Conservation (phyloP, 441 rosid genomes). For the Viola pubescens region DNA sequence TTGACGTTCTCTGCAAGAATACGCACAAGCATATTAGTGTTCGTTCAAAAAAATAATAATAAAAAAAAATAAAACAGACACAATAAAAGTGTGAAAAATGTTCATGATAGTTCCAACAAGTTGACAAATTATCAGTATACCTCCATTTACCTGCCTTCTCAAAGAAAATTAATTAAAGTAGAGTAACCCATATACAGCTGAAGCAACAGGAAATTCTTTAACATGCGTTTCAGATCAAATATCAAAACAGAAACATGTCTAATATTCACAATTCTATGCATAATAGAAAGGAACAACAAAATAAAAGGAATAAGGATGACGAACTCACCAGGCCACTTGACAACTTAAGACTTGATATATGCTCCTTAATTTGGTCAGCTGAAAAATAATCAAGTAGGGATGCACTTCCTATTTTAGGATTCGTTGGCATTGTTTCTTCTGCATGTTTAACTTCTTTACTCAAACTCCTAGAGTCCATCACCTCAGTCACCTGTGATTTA, state of each 20-base stretch:
- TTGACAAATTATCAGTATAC: background rate
- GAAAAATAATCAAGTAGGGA: slow-evolving; percentile 53
- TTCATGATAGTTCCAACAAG: background rate
- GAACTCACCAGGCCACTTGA: slow-evolving; percentile 36
- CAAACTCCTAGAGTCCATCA: slow-evolving; percentile 12
- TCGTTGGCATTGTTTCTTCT: slow-evolving; percentile 16
- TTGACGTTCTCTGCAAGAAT: slow-evolving; percentile 19
- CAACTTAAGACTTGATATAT: slow-evolving; percentile 42
- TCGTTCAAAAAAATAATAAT: slow-evolving; percentile 2
- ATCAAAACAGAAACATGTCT: no score
- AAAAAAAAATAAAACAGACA: background rate
- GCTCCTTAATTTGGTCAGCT: slow-evolving; percentile 44
- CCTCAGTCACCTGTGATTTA: slow-evolving; percentile 8
- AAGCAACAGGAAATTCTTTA: background rate
- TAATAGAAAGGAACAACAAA: background rate
- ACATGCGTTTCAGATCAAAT: background rate
- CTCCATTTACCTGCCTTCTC: background rate
- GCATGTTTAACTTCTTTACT: slow-evolving; percentile 14
- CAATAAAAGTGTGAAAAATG: background rate
- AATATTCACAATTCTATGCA: background rate
- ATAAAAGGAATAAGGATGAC: slow-evolving; percentile 2
- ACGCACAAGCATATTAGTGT: slow-evolving; percentile 12
- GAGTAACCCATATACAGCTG: background rate
- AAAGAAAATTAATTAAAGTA: background rate
- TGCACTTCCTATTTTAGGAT: slow-evolving; percentile 25